Evolutionary conservation across 495 filamentous ascomycete genomes (phyloP), one percentile per base, ranked within the genome.

Genomic region (Emericellopsis terricola): DNA sequence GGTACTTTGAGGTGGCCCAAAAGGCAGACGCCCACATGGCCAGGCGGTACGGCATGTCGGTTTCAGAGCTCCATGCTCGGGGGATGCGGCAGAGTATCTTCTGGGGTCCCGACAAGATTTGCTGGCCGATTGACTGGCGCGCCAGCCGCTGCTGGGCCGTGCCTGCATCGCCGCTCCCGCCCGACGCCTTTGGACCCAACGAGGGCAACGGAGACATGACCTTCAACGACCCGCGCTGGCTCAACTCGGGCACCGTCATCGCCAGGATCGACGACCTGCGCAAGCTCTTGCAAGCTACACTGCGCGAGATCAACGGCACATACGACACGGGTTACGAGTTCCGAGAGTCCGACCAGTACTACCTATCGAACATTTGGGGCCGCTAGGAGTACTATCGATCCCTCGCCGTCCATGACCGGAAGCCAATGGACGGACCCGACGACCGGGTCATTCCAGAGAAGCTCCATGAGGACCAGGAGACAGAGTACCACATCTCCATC

Each of bases 351-450:
- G 64, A 71, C 40, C 57, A 69, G 46, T 47, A 59, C 34, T 58
- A 66, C 9, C 53, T 73, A 31, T 64, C 64, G 14, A 57, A 68
- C 36, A 64, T 75, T 33, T 71, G 62, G 34, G 70, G 68, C 29
- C 56, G 63, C 19, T 68, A 75, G 41, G 69, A 75, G 47, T 66
- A 68, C 19, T 49, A 65, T 23, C 55, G 69, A 19, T 62, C 73
- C 41, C 6, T 26, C 23, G 47, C 60, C 28, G 54, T 19, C 20
- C 16, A 15, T 14, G 23, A 15, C 4, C n/a, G 21, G 31, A 23
- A 26, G n/a, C 15, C 17, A 20, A 23, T 21, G 23, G n/a, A 33
- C 31, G 31, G 17, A 11, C 31, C 20, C 4, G 19, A 26, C 11
- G 21, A 33, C 33, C 10, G 31, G 27, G 9, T 29, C n/a, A 19